Conservation (phyloP, 345 rosid genomes). For the Rhodamnia rubescens region DNA sequence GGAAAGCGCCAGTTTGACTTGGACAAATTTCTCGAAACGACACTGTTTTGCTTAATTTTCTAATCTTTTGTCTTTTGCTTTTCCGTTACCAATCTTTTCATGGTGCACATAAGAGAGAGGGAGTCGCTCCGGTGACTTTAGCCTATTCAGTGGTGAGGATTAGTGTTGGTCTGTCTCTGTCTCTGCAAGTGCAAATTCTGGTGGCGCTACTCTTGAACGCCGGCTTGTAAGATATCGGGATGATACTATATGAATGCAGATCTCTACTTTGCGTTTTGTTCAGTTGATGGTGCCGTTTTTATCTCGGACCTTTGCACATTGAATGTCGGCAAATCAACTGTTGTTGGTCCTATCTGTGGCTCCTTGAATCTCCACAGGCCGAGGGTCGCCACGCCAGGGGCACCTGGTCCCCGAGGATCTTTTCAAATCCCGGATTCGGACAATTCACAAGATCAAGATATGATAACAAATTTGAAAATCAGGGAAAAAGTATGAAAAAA, state of each 20-base stretch:
- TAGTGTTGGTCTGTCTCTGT: too few species aligned
- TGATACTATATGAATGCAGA: not conserved
- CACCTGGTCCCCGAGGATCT: not conserved
- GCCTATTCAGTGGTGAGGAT: not conserved
- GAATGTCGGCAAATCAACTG: not conserved
- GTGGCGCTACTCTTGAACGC: not conserved
- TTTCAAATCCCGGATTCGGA: not conserved
- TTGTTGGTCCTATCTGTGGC: not conserved
- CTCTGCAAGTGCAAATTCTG: too few species aligned
- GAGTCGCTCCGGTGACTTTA: too few species aligned
- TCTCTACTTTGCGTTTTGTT: not conserved
- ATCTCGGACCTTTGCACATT: not conserved
- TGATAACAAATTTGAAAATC: not conserved
- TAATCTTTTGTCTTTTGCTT: too few species aligned
- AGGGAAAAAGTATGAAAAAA: not conserved
- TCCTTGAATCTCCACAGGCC: not conserved
- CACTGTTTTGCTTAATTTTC: too few species aligned
- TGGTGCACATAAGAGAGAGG: too few species aligned
- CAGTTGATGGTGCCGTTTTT: not conserved
- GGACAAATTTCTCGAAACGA: too few species aligned
- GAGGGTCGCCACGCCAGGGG: not conserved
- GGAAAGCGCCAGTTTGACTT: not conserved
- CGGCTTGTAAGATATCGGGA: fast-evolving
- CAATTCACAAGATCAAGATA: not conserved
- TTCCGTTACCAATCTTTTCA: not conserved